Evolutionary conservation across 1,284 basidiomycete genomes (phyloP), one percentile per base, ranked within the genome.

Genomic region (Fomitopsis pinicola): DNA sequence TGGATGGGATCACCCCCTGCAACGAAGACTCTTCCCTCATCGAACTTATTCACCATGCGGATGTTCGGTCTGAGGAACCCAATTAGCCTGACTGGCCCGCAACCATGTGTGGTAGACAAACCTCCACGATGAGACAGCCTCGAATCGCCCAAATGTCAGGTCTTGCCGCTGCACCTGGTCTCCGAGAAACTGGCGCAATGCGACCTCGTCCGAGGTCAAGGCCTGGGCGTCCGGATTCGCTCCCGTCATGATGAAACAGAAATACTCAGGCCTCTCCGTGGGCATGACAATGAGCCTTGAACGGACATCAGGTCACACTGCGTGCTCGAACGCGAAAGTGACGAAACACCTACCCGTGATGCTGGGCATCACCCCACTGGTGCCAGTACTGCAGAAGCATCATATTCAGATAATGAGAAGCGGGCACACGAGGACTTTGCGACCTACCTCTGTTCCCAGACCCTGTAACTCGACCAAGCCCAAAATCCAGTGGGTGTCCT

Each of bases 41-140:
- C 63, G 61, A 79, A 74, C 54, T 72, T 70, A 42, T 76, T 68
- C 2, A 74, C 73, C 72, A 77, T 75, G 2, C 76, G 66, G 50
- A 78, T 73, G 62, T 76, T 78, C 0, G 75, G 71, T 36, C 77
- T 78, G 38, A 9, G 50, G 8, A 36, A 19, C 5, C 9, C 9
- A 10, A 17, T 22, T 10, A 56, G n/a, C 8, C 19, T 2, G 10
- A 10, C 36, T 15, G 9, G 22, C 35, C 12, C 12, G 14, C 9
- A 8, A 42, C 35, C 10, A 19, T 2, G 8, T 33, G 30, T 17
- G 10, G 19, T 26, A 6, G 14, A 59, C 55, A 17, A 17, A 65
- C 64, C 55, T 55, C 36, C 40, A 65, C 7, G 61, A 53, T 2
- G 62, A 54, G 28, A 61, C 54, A 42, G 40, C 59, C n/a, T 26